Percentiles rank a stretch among this genome's conserved stretches.
phyloP scores from a whole-genome alignment of 306 rosid species.

The Prunus mume region DNA sequence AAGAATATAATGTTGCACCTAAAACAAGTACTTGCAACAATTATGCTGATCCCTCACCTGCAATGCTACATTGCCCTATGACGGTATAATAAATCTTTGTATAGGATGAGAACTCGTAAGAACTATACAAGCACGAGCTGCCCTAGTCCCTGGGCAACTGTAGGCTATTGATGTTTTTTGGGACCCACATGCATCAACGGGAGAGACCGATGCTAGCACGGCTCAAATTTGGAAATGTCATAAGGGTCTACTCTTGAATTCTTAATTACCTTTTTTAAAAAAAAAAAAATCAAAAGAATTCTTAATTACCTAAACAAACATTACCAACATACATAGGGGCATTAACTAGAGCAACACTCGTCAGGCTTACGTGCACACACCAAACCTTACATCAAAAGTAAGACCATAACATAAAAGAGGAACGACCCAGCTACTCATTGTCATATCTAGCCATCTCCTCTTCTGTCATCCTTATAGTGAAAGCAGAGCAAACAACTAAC shows the following conservation, averaged over 20 bases:
- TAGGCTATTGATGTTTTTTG: no score
- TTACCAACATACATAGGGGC: slow-evolving; percentile 26
- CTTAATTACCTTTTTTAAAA: neutral
- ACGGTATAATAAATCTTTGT: slow-evolving; percentile 27
- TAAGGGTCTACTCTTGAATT: no score
- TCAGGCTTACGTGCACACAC: slow-evolving; percentile 21
- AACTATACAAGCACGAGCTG: slow-evolving; percentile 12
- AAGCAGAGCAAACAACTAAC: slow-evolving; percentile 13
- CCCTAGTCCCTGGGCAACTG: no score
- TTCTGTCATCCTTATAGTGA: slow-evolving; percentile 20
- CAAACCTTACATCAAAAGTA: slow-evolving; percentile 58
- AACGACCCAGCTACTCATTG: slow-evolving; percentile 27
- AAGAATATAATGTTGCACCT: slow-evolving; percentile 58
- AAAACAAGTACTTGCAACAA: slow-evolving; percentile 38
- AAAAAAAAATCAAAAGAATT: slow-evolving; percentile 14
- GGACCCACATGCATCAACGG: no score
- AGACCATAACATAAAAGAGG: slow-evolving; percentile 34
- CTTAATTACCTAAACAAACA: slow-evolving; percentile 21
- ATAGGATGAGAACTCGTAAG: slow-evolving; percentile 13
- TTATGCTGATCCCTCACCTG: slow-evolving; percentile 46
- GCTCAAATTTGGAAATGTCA: no score
- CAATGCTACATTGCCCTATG: slow-evolving; percentile 7
- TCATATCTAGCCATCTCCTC: slow-evolving; percentile 1
- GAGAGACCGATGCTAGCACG: no score
- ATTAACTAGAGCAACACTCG: slow-evolving; percentile 23